Evolutionary conservation across 495 filamentous ascomycete species (phyloP).

Genomic region (Thermochaetoides thermophila): DNA sequence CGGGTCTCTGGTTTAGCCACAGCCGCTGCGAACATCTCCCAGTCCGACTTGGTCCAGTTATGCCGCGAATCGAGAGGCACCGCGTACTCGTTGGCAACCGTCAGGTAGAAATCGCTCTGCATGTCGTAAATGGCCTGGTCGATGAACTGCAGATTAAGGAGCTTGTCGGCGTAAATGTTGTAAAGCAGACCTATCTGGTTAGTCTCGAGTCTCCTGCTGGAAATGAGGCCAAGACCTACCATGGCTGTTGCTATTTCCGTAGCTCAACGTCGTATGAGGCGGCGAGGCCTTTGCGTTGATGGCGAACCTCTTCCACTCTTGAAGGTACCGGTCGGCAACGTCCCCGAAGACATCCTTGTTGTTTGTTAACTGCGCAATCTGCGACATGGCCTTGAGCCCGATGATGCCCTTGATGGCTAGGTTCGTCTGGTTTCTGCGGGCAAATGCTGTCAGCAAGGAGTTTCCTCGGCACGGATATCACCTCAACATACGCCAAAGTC

Average conservation of each 20-base stretch:
- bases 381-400: conserved; percentile 84
- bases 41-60: conserved; percentile 74
- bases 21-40: conserved; percentile 75
- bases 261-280: conserved; percentile 60
- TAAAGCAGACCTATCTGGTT: conserved; percentile 64
- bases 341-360: conserved; percentile 45
- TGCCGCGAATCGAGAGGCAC: conserved; percentile 76
- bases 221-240: conserved; percentile 7
- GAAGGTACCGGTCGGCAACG: conserved; percentile 57
- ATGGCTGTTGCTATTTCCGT: conserved; percentile 27
- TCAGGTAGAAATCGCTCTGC: conserved; percentile 69
- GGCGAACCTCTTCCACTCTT: conserved; percentile 59
- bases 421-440: conserved; percentile 64
- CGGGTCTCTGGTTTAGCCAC: conserved; percentile 46
- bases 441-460: conserved; percentile 1
- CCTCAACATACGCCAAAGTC: conserved; percentile 40
- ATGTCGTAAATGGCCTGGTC: conserved; percentile 60
- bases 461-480: too few relatives aligned
- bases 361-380: conserved; percentile 50
- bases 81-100: conserved; percentile 55
- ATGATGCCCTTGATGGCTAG: conserved; percentile 88
- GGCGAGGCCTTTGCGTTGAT: conserved; percentile 50
- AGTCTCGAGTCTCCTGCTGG: conserved; percentile 44
- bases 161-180: conserved; percentile 70
- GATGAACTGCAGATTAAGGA: conserved; percentile 57